phyloP scores from a whole-genome alignment of 345 rosid genomes.

The Arabis alpina region DNA sequence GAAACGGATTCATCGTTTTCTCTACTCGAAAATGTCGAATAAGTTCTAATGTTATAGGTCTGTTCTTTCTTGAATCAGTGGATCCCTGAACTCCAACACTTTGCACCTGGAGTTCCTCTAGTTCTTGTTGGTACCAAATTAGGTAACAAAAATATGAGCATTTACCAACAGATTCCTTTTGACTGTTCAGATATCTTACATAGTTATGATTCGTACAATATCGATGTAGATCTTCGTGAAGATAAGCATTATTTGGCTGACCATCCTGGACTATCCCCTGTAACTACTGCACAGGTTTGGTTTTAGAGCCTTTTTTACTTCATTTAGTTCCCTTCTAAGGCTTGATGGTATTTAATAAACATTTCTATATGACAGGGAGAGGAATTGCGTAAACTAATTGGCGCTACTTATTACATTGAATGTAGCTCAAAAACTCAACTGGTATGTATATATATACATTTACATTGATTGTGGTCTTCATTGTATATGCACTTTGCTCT shows the following conservation, averaged over 20 bases:
- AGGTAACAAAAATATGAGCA: slow-evolving; percentile 53
- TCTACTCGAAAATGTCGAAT: slow-evolving; percentile 13
- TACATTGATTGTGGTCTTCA: slow-evolving; percentile 15
- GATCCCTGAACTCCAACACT: slow-evolving; percentile 98
- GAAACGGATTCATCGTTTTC: background rate
- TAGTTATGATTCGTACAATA: slow-evolving; percentile 36
- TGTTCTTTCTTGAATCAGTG: slow-evolving; percentile 64
- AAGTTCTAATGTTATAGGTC: slow-evolving; percentile 35
- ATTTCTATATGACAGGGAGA: slow-evolving; percentile 66
- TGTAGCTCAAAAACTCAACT: slow-evolving; percentile 99
- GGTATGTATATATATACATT: slow-evolving; percentile 45
- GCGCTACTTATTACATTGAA: slow-evolving; percentile 88
- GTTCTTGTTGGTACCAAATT: slow-evolving; percentile 93
- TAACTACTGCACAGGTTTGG: slow-evolving; percentile 85
- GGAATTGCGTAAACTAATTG: slow-evolving; percentile 92
- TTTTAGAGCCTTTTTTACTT: slow-evolving; percentile 20
- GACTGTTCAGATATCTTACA: slow-evolving; percentile 10
- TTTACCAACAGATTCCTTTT: slow-evolving; percentile 26
- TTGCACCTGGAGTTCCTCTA: slow-evolving; percentile 84
- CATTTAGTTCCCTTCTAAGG: background rate
- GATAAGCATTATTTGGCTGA: slow-evolving; percentile 93
- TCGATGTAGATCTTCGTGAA: slow-evolving; percentile 85
- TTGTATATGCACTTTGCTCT: background rate
- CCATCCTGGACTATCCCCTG: slow-evolving; percentile 93
- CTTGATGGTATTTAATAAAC: slow-evolving; percentile 1